phyloP scores from a whole-genome alignment of 2,329 filamentous ascomycete genomes.

The Cadophora sp. region DNA sequence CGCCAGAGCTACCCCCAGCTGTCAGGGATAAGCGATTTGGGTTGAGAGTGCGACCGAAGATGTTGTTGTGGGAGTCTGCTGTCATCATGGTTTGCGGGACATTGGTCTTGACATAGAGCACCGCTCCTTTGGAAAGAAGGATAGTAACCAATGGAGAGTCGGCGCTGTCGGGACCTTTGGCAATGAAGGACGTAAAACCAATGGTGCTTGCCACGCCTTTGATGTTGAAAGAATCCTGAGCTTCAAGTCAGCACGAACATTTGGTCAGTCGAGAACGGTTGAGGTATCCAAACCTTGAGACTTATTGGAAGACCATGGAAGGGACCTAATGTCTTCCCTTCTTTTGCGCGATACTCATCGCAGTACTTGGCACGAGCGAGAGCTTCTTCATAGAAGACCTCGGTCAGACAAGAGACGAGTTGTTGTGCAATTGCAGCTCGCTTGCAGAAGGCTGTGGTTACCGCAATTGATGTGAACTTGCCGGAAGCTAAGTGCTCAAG shows the following conservation, averaged over 20 bases:
- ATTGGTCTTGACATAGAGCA: constrained; percentile 92
- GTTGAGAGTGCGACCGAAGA: constrained; percentile 83
- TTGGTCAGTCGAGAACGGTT: not conserved
- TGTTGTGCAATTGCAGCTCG: constrained; percentile 23
- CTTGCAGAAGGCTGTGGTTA: constrained; percentile 21
- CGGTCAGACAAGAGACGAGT: constrained; percentile 19
- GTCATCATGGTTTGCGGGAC: constrained; percentile 71
- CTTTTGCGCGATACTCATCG: constrained; percentile 21
- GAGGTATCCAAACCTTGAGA: constrained; percentile 22
- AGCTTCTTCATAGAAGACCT: constrained; percentile 23
- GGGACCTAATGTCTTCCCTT: constrained; percentile 25
- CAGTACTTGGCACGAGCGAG: constrained; percentile 20
- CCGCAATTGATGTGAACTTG: constrained; percentile 11
- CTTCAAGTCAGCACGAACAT: not conserved
- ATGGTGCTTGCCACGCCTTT: constrained; percentile 82
- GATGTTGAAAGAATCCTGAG: constrained; percentile 68
- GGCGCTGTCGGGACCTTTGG: constrained; percentile 64
- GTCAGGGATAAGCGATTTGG: constrained; percentile 80
- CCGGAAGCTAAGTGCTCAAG: constrained; percentile 11
- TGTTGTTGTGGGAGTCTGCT: constrained; percentile 51
- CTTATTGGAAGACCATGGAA: constrained; percentile 32
- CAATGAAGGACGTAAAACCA: constrained; percentile 72
- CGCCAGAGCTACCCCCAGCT: constrained; percentile 78
- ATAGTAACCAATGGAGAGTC: constrained; percentile 77
- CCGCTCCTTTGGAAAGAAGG: constrained; percentile 81